Evolutionary conservation across 768 basidiomycete genomes (phyloP), one percentile per base, ranked within the genome.

Genomic region (Nevesoporus exiguus): DNA sequence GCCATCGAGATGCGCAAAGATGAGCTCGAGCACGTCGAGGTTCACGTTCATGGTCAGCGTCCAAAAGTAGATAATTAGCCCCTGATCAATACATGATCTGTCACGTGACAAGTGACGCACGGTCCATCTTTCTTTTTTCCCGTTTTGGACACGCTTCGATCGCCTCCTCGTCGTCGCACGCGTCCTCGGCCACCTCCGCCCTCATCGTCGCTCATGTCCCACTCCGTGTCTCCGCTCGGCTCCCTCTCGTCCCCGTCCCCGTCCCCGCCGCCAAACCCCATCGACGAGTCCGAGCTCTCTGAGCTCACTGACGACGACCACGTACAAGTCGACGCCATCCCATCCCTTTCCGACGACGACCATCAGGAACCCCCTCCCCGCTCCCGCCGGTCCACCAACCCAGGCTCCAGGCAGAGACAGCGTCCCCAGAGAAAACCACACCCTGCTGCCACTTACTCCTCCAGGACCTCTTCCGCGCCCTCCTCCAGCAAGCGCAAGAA

Each of bases 281-380:
- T 65, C 57, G 72, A 66, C 60, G 87, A 82, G 69, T 90, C 88
- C 7, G 89, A 90, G 73, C 81, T 91, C 55, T 90, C 88, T 40
- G 89, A 89, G 67, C 82, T 91, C 66, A 90, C 88, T 15, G 88
- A 91, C 64, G 88, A 90, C 64, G 88, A 90, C 61, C 80, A 85
- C 43, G 49, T 43, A 47, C 60, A 63, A 69, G 17, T 43, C 40
- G 68, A 73, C 52, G 61, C 70, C 36, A 62, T 65, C 52, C 55
- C 59, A 45, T 61, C 66, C 22, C 58, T 65, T n/a, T n/a, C n/a
- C 52, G 61, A 66, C 48, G 62, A 69, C 24, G 57, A 59, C 49
- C 49, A 60, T 24, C 55, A 61, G 2, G 55, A 22, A 25, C 52
- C 52, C 9, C 66, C 54, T 9, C 61, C 59, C 17, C 62, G 61